These are phyloP conservation scores for Acidiella bohemica DNA, from an alignment of 495 filamentous ascomycete species.

Conservation along the genomic window DNA sequence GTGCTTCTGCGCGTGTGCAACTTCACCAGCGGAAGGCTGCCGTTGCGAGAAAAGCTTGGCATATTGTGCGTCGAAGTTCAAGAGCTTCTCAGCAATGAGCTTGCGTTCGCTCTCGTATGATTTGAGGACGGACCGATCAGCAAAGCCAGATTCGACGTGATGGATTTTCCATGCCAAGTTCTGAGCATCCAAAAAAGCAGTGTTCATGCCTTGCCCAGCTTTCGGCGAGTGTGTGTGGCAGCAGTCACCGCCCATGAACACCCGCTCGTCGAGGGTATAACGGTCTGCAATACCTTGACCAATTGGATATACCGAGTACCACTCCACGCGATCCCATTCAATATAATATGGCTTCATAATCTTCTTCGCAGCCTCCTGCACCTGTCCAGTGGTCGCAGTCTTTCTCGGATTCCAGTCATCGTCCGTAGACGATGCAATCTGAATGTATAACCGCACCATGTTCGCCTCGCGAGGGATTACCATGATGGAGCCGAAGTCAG, in stretches of 20 bases:
- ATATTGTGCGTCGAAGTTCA: constrained; percentile 49
- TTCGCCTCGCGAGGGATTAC: constrained; percentile 34
- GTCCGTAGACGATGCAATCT: constrained; percentile 44
- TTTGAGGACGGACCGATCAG: constrained; percentile 41
- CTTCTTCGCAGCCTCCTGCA: constrained; percentile 46
- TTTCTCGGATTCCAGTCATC: constrained; percentile 42
- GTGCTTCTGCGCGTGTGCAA: constrained; percentile 34
- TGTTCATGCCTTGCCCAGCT: constrained; percentile 68
- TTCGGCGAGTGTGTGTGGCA: constrained; percentile 59
- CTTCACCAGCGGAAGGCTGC: constrained; percentile 44
- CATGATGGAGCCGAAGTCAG: constrained; percentile 35
- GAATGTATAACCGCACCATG: constrained; percentile 35
- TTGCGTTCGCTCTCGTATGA: constrained; percentile 62
- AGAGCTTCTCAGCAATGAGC: constrained; percentile 55
- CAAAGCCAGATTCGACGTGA: constrained; percentile 41
- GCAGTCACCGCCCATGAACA: constrained; percentile 51
- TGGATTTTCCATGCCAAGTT: constrained; percentile 68
- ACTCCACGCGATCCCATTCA: constrained; percentile 43
- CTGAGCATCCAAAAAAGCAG: constrained; percentile 40
- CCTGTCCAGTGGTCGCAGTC: constrained; percentile 38
- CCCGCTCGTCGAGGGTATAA: constrained; percentile 46
- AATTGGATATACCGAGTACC: constrained; percentile 50
- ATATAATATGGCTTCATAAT: constrained; percentile 50
- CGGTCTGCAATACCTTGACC: constrained; percentile 58
- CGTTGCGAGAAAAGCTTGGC: constrained; percentile 36